These are phyloP conservation scores for Penicillium sp. DNA, from an alignment of 2,329 filamentous ascomycete species.

Conservation along the genomic window DNA sequence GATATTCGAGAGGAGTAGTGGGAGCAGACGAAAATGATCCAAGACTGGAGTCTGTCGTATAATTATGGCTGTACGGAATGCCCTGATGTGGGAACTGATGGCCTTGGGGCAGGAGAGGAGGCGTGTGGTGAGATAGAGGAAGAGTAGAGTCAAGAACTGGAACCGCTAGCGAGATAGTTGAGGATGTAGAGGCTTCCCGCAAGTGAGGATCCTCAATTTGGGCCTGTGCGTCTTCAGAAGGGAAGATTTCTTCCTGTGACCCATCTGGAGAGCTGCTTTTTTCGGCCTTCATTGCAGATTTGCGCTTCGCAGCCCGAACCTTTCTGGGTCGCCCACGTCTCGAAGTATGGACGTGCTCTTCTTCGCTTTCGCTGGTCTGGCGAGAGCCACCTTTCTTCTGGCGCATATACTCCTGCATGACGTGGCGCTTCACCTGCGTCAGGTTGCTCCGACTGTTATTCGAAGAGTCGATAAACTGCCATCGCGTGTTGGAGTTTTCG, in stretches of 20 bases:
- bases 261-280: background rate
- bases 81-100: background rate
- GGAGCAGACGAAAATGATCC: constrained; percentile 15
- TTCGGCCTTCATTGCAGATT: constrained; percentile 1
- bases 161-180: background rate
- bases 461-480: constrained; percentile 44
- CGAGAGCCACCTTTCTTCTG: constrained; percentile 30
- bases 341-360: constrained; percentile 5
- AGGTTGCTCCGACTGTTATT: constrained; percentile 36
- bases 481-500: constrained; percentile 24
- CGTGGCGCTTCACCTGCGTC: constrained; percentile 44
- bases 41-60: constrained; percentile 11
- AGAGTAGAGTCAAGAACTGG: background rate
- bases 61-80: constrained; percentile 7
- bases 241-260: background rate
- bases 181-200: background rate
- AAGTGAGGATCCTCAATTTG: constrained; percentile 1
- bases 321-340: constrained; percentile 18
- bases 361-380: constrained; percentile 17
- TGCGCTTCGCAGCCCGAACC: constrained; percentile 4
- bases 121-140: constrained; percentile 3
- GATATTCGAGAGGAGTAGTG: constrained; percentile 14
- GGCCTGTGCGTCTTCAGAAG: background rate
- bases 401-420: constrained; percentile 45
- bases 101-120: constrained; percentile 1